Percentiles rank a stretch among this genome's conserved stretches.
These are phyloP conservation scores for Arthrobotrys conoides DNA, from an alignment of 2,329 filamentous ascomycete species.

Conservation along the genomic window DNA sequence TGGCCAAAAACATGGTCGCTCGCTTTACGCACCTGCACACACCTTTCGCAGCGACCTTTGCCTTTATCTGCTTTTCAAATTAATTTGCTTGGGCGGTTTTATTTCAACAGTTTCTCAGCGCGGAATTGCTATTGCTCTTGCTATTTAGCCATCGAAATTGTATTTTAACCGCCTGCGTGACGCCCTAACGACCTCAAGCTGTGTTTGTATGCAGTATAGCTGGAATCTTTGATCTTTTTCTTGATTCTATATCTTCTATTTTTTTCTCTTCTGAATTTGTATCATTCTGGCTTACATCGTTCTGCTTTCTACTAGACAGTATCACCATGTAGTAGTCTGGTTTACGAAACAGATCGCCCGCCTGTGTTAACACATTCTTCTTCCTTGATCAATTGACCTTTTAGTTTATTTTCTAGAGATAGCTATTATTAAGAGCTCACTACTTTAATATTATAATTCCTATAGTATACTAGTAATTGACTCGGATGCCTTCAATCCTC, in stretches of 20 bases:
- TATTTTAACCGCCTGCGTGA: conserved; percentile 11
- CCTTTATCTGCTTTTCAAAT: neutral
- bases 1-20: neutral
- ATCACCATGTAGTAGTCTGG: conserved; percentile 9
- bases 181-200: conserved; percentile 7
- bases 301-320: neutral
- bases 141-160: conserved; percentile 12
- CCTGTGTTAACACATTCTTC: neutral
- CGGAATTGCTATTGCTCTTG: conserved; percentile 9
- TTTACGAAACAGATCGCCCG: conserved; percentile 14
- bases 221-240: conserved; percentile 7
- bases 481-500: neutral
- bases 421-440: conserved; percentile 2
- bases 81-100: conserved; percentile 29
- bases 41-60: neutral
- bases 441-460: neutral
- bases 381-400: neutral
- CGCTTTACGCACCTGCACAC: neutral
- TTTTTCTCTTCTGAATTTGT: neutral
- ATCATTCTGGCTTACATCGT: neutral
- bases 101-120: conserved; percentile 33
- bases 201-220: conserved; percentile 6
- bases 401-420: neutral
- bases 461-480: neutral
- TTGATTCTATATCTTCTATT: neutral